A percentile compares a stretch with the other conserved stretches of the same genome.
phyloP scores from a whole-genome alignment of 164 flowering plant genomes.

The Magnolia officinalis region DNA sequence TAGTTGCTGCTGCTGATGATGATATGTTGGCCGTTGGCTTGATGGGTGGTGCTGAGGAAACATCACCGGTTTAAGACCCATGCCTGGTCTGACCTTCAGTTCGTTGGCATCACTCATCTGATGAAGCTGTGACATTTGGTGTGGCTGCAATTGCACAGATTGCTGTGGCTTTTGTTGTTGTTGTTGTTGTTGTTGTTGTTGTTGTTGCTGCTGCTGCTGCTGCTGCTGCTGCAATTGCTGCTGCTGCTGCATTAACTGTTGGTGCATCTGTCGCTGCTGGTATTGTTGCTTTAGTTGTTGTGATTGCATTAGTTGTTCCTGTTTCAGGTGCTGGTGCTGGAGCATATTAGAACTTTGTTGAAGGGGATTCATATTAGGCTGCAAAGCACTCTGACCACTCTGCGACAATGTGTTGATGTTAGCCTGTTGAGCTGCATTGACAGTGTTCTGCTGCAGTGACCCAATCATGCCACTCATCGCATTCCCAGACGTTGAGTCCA shows the following conservation, averaged over 20 bases:
- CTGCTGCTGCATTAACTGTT: constrained; percentile 48
- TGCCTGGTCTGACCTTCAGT: constrained; percentile 49
- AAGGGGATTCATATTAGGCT: constrained; percentile 44
- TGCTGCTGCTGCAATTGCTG: constrained; percentile 47
- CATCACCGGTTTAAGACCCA: constrained; percentile 50
- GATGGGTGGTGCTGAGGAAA: constrained; percentile 54
- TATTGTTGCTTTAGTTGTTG: constrained; percentile 51
- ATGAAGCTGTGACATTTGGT: constrained; percentile 56
- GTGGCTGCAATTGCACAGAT: constrained; percentile 42
- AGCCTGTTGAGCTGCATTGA: constrained; percentile 49
- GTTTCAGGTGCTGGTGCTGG: constrained; percentile 57
- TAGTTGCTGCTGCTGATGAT: constrained; percentile 55
- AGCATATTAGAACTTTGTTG: constrained; percentile 50
- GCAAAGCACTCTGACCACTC: constrained; percentile 44
- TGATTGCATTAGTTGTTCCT: constrained; percentile 44
- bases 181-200: constrained; percentile 22
- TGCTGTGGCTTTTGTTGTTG: constrained; percentile 41
- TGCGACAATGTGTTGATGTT: constrained; percentile 48
- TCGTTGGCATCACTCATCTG: constrained; percentile 53
- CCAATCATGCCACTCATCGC: constrained; percentile 32
- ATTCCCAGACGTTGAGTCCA: constrained; percentile 73
- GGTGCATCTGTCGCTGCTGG: constrained; percentile 57
- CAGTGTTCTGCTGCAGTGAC: constrained; percentile 45
- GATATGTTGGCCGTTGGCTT: constrained; percentile 48
- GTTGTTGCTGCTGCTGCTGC: constrained; percentile 27